Evolutionary conservation across 192 early-diverging fungal genomes (phyloP).

Genomic region (Backusella mclennaniae): DNA sequence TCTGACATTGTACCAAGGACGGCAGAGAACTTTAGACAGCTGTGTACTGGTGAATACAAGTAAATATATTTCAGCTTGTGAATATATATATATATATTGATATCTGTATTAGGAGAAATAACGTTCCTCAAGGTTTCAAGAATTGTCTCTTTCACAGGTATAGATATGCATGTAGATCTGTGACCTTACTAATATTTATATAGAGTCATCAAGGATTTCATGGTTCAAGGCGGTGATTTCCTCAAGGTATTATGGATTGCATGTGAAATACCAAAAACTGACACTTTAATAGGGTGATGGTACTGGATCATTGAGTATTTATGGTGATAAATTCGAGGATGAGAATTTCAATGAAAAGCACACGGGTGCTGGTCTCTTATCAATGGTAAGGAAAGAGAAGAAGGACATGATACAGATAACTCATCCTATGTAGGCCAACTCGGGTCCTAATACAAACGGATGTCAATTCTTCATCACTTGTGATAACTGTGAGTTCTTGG

Average conservation of each 20-base stretch:
- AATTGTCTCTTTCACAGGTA: conserved; percentile 76
- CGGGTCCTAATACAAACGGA: conserved; percentile 83
- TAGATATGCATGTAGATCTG: neutral
- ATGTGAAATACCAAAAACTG: conserved; percentile 8
- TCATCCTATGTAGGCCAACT: conserved; percentile 60
- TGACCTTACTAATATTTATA: too few relatives aligned
- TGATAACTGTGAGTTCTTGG: conserved; percentile 81
- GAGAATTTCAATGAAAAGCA: conserved; percentile 90
- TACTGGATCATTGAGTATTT: conserved; percentile 83
- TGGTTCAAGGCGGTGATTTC: conserved; percentile 93
- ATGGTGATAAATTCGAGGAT: conserved; percentile 75
- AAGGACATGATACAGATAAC: neutral
- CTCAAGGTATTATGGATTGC: conserved; percentile 47
- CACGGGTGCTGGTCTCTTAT: conserved; percentile 77
- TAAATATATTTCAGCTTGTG: conserved; percentile 19
- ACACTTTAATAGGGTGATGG: conserved; percentile 65
- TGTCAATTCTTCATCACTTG: conserved; percentile 95
- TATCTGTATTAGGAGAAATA: conserved; percentile 55
- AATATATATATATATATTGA: neutral
- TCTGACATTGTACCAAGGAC: conserved; percentile 71
- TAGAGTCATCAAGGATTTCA: conserved; percentile 88
- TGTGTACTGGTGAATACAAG: conserved; percentile 91
- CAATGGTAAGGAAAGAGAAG: conserved; percentile 62
- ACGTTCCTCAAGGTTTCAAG: conserved; percentile 86
- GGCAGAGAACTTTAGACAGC: conserved; percentile 84